Conservation (phyloP, 306 rosid species). For the Dryas drummondii region DNA sequence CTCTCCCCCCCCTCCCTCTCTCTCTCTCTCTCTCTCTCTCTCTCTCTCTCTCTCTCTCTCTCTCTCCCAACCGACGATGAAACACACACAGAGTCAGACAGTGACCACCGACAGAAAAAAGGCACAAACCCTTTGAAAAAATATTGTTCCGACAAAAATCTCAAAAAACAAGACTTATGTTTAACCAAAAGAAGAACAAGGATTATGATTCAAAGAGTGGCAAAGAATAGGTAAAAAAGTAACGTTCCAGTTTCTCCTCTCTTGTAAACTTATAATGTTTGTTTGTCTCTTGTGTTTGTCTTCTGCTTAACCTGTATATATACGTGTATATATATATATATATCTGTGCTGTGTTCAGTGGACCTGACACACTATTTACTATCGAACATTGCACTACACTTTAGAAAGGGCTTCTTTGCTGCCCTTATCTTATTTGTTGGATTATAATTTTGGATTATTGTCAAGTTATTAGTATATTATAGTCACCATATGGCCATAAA, state of each 20-base stretch:
- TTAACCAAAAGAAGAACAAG: neutral
- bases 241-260: neutral
- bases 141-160: neutral
- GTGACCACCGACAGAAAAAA: neutral
- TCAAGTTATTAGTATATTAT: too few species aligned
- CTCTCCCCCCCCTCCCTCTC: conserved; percentile 65
- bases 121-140: neutral
- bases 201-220: neutral
- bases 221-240: conserved; percentile 6
- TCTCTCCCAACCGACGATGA: too few species aligned
- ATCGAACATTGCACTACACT: too few species aligned
- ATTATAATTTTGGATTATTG: too few species aligned
- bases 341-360: too few species aligned
- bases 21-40: neutral
- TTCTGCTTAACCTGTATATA: neutral
- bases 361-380: too few species aligned
- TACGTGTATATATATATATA: too few species aligned
- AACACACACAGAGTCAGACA: neutral
- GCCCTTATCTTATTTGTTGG: too few species aligned
- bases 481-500: too few species aligned
- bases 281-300: neutral
- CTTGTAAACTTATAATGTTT: neutral
- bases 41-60: neutral
- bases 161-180: neutral
- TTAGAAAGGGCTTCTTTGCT: too few species aligned